Percentiles rank a stretch among this genome's conserved stretches.
Conservation (phyloP, 2,329 filamentous ascomycete species). For the Chrysosporium queenslandicum region DNA sequence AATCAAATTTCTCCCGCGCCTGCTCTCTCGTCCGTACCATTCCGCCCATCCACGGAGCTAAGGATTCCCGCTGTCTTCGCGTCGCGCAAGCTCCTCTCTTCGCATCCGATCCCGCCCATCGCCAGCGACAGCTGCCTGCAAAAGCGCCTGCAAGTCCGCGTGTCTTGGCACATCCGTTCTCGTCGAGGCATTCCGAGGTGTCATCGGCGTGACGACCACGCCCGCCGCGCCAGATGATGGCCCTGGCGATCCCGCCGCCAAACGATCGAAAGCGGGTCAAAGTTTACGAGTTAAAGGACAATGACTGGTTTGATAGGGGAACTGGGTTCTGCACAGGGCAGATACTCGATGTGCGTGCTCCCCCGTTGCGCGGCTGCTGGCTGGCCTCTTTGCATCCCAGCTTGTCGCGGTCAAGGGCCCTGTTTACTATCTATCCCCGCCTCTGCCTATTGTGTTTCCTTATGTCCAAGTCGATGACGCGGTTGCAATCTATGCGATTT, state of each 20-base stretch:
- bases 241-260: constrained; percentile 39
- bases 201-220: constrained; percentile 12
- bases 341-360: constrained; percentile 56
- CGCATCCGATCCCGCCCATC: neutral
- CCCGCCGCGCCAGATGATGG: constrained; percentile 35
- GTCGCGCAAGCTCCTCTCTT: neutral
- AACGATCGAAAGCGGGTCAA: constrained; percentile 64
- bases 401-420: neutral
- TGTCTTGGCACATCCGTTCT: constrained; percentile 3
- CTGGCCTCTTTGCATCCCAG: constrained; percentile 6
- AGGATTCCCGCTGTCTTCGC: neutral
- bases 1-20: constrained; percentile 10
- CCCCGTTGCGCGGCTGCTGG: constrained; percentile 1
- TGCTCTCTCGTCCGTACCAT: neutral
- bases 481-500: constrained; percentile 28
- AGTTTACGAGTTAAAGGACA: constrained; percentile 96
- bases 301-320: constrained; percentile 97
- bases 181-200: neutral
- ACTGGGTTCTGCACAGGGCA: constrained; percentile 88
- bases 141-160: neutral
- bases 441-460: neutral
- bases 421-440: neutral
- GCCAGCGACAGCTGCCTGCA: neutral
- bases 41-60: constrained; percentile 2
- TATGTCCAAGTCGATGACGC: neutral